Evolutionary conservation across 2,329 filamentous ascomycete species (phyloP), one percentile per base, ranked within the genome.

Genomic region (Neopestalotiopsis rosae): DNA sequence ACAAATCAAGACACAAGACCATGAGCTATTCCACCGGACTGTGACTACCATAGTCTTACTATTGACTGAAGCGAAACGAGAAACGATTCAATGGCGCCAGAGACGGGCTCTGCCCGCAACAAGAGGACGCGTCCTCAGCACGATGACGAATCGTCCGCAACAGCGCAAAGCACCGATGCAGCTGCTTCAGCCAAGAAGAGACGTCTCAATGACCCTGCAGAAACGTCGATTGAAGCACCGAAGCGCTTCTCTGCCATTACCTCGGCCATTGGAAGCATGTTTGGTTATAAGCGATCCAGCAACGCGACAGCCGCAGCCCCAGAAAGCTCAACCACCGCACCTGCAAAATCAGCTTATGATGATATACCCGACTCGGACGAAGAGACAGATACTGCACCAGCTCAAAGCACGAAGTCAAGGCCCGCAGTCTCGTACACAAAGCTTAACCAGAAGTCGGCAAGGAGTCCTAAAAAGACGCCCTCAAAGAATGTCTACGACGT

Each of bases 401-500:
- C 57, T 28, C 65, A 10, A 28, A 59, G 17, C 17, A 61, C 58
- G 45, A 12, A 4, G 32, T 17, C 70, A 2, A 76, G 75, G 38
- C 72, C 62, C n/a, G 65, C 68, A 13, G 65, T 67, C 9, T 61
- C 59, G 42, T 65, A 74, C 24, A 75, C 73, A 66, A 75, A 76
- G 58, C 72, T 75, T 7, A 71, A 73, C 52, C 68, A 72, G 14
- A 71, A 62, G 61, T 67, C 56, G 56, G 66, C 71, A 13, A 68
- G 24, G 5, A 71, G 24, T 49, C 34, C 24, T 62, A 58, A 71
- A 40, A 9, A 52, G 34, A 28, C 24, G 24, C 4, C 67, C 24
- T 61, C 71, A 24, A 70, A 70, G 38, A 74, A 68, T 61, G 66
- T 74, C 28, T 78, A 78, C 68, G 76, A 77, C 40, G 74, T 77